A percentile compares a stretch with the other conserved stretches of the same genome.
Evolutionary conservation across 2,329 filamentous ascomycete genomes (phyloP).

Genomic region (Ceratocystis harringtonii): DNA sequence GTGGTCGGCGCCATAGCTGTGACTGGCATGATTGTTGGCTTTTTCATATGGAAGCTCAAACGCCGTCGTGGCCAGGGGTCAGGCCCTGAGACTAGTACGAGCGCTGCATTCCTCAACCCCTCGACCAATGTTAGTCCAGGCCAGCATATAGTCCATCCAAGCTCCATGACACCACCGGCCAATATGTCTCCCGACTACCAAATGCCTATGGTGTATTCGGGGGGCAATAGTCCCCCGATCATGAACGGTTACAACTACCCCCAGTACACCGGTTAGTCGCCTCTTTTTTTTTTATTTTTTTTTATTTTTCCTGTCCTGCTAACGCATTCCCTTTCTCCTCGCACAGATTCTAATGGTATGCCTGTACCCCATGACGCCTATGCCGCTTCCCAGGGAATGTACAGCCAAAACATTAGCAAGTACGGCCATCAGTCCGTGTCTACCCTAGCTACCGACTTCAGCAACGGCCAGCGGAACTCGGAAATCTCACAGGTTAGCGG

Average conservation of each 20-base stretch:
- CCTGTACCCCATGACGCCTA: not conserved
- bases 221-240: not conserved
- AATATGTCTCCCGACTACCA: not conserved
- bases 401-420: not conserved
- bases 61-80: not conserved
- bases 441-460: not conserved
- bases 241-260: not conserved
- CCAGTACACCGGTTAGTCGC: not conserved
- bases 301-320: not conserved
- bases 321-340: not conserved
- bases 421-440: conserved; percentile 3
- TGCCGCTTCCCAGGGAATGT: not conserved
- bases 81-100: not conserved
- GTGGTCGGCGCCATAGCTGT: conserved; percentile 18
- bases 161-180: not conserved
- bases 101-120: not conserved
- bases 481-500: not conserved
- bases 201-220: not conserved
- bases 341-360: not conserved
- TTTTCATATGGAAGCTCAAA: not conserved
- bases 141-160: not conserved
- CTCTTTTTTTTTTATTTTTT: not conserved
- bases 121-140: not conserved
- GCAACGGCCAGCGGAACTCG: not conserved
- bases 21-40: conserved; percentile 7